Base-by-base conservation (phyloP, 176 grass and related monocot species). In the Otatea glauca region DNA sequence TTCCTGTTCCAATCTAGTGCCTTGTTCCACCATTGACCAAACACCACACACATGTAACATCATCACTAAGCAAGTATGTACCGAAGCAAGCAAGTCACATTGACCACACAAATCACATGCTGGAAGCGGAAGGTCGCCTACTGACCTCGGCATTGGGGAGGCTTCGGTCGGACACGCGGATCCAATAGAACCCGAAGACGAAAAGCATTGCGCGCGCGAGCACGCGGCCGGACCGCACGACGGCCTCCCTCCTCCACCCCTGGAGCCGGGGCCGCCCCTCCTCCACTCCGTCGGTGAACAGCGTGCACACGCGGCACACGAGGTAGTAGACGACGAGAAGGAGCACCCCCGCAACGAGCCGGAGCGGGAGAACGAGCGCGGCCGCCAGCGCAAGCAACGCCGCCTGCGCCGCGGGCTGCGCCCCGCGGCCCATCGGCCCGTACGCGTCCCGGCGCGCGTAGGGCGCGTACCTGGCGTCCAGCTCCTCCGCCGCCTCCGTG, bases 151-250 rank as follows among this genome's bases (percentile, higher is more conserved):
- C 76, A 64, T 63, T 72, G 27, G 64, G 69, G 29, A 70, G 6
- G 32, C 92, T 45, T 32, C 69, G 78, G 80, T 81, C 74, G 9
- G 78, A 75, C 24, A 89, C 84, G 45, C 23, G 74, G 78, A 97
- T 97, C 95, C 95, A 93, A 88, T 94, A 94, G 75, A 97, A 97
- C 6, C 95, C 95, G 34, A 97, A 94, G 20, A 92, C 89, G 60
- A 97, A 97, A 2, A 97, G 88, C 92, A 97, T 92, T 17, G 84
- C 86, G 43, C 95, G 80, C 70, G 95, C n/a, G 81, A 85, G 65
- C 47, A 83, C 83, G 21, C 89, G 73, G 17, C 96, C 96, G 4
- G 75, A 50, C 65, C 85, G 75, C 16, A 95, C 82, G 18, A 95
- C 87, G 0, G 56, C 83, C 37, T 64, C 77, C 88, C 85, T 88